These are phyloP conservation scores for sorghum (Sorghum bicolor) DNA, from an alignment of 176 grass and related monocot genomes.

Conservation along the genomic window Sorghum_bicolor_NCBIv3 NC_012879.2:57602001-57602500, in stretches of 20 bases:
- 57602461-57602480: no score
- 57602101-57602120: constrained; percentile 56
- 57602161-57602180: background rate
- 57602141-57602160: background rate
- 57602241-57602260: background rate
- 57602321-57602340: no score
- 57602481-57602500: no score
- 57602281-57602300: background rate
- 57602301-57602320: background rate
- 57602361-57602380: no score
- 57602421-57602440: no score
- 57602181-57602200: background rate
- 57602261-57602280: background rate
- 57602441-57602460: no score
- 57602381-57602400: no score
- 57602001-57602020: constrained; percentile 71
- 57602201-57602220: background rate
- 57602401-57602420: no score
- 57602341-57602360: no score
- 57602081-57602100: constrained; percentile 79
- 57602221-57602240: background rate
- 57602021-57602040: constrained; percentile 50
- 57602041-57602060: constrained; percentile 64
- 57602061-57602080: constrained; percentile 58
- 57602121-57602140: background rate